phyloP scores from a whole-genome alignment of 148 eudicot genomes.

The Arbutus unedo region DNA sequence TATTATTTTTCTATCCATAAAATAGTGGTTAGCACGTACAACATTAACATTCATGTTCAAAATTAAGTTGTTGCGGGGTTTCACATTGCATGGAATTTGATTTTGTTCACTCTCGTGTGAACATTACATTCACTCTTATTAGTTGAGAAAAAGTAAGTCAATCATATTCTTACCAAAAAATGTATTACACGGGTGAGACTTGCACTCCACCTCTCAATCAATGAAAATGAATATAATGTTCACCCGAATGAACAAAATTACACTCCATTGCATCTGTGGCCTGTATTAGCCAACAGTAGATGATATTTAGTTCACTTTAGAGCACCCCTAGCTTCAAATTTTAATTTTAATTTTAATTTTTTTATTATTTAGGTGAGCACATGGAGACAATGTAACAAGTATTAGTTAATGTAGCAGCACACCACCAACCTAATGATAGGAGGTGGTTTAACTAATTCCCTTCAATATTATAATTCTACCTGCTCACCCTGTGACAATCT shows the following conservation, averaged over 20 bases:
- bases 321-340: background rate
- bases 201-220: too few species aligned
- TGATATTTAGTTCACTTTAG: background rate
- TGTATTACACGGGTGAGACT: too few species aligned
- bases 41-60: background rate
- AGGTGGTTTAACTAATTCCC: conserved; percentile 25
- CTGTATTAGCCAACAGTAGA: background rate
- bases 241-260: too few species aligned
- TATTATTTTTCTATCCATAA: background rate
- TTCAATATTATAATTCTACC: conserved; percentile 6
- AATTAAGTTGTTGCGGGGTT: too few species aligned
- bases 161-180: too few species aligned
- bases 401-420: conserved; percentile 15
- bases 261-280: background rate
- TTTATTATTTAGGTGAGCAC: conserved; percentile 27
- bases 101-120: too few species aligned
- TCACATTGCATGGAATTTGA: too few species aligned
- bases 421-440: conserved; percentile 42
- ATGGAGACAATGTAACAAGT: conserved; percentile 38
- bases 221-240: too few species aligned
- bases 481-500: too few species aligned
- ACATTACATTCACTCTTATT: too few species aligned
- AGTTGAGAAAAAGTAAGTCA: too few species aligned
- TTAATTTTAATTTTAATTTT: background rate
- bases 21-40: background rate